A percentile compares a stretch with the other conserved stretches of the same genome.
Evolutionary conservation across 257 asterid species (phyloP).

Genomic region (Fraxinus quadrangulata): DNA sequence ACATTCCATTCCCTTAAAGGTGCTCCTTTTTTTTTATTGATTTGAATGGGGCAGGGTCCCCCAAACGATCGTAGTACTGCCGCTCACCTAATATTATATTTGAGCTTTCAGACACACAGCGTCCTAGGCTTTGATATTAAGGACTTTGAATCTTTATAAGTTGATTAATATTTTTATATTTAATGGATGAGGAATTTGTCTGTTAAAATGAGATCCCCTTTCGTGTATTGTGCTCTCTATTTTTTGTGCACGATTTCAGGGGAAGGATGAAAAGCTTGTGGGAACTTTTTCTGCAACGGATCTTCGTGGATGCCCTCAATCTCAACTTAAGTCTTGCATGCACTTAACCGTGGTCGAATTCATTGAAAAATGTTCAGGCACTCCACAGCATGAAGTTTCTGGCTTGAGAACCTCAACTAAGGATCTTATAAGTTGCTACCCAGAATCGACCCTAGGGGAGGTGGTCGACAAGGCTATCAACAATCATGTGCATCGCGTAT

Average conservation of each 20-base stretch:
- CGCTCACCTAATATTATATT: too few species aligned
- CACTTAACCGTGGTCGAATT: slow-evolving; percentile 53
- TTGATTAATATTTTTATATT: not conserved
- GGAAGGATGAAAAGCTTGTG: slow-evolving; percentile 56
- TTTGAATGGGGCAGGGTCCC: too few species aligned
- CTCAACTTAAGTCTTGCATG: slow-evolving; percentile 50
- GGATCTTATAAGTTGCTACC: slow-evolving; percentile 55
- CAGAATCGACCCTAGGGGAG: slow-evolving; percentile 55
- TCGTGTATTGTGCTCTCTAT: too few species aligned
- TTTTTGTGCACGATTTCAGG: slow-evolving; percentile 40
- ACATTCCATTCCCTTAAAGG: too few species aligned
- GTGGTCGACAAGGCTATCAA: slow-evolving; percentile 66
- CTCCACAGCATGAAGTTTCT: slow-evolving; percentile 46
- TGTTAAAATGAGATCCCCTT: too few species aligned
- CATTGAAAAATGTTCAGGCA: slow-evolving; percentile 45
- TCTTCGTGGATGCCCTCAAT: slow-evolving; percentile 62
- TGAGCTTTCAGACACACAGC: too few species aligned
- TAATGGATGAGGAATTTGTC: not conserved
- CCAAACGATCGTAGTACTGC: too few species aligned
- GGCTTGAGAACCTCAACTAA: slow-evolving; percentile 50
- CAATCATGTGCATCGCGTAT: slow-evolving; percentile 69
- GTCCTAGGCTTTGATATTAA: too few species aligned
- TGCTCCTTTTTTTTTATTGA: too few species aligned
- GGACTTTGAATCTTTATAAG: too few species aligned
- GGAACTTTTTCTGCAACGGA: slow-evolving; percentile 91